Evolutionary conservation across 2,329 filamentous ascomycete species (phyloP).

Genomic region (Hypoxylon sp.): DNA sequence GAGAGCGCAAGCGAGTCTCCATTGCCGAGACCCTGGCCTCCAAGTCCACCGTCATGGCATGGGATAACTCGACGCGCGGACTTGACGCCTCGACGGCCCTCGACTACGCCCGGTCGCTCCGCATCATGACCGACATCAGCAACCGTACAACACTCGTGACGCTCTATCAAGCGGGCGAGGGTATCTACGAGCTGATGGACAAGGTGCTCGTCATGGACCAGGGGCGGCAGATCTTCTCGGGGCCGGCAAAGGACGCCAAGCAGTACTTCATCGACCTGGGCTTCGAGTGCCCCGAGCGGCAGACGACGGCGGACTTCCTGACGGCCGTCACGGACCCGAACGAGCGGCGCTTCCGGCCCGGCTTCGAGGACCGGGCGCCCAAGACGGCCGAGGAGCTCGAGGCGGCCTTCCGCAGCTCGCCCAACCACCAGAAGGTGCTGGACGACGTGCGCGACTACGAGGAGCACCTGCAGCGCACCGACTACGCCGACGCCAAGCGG

Average conservation of each 20-base stretch:
- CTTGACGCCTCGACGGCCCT: constrained; percentile 80
- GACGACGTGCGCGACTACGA: constrained; percentile 64
- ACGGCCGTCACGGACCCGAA: constrained; percentile 78
- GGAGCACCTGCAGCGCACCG: constrained; percentile 57
- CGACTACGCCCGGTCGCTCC: constrained; percentile 75
- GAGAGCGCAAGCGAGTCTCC: constrained; percentile 80
- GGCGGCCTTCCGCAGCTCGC: constrained; percentile 69
- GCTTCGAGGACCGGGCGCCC: constrained; percentile 71
- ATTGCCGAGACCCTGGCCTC: constrained; percentile 81
- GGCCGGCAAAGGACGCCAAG: constrained; percentile 66
- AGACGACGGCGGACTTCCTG: constrained; percentile 80
- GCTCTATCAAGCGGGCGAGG: constrained; percentile 54
- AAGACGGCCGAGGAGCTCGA: constrained; percentile 74
- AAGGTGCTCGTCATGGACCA: constrained; percentile 81
- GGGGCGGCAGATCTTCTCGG: constrained; percentile 70
- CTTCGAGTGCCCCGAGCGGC: constrained; percentile 63
- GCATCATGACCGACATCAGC: constrained; percentile 78
- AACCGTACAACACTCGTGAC: constrained; percentile 62
- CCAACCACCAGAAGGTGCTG: constrained; percentile 66
- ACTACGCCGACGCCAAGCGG: constrained; percentile 66
- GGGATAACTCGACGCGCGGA: constrained; percentile 84
- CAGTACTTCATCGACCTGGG: constrained; percentile 72
- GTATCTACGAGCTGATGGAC: constrained; percentile 67
- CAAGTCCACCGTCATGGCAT: constrained; percentile 76
- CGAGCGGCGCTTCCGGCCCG: constrained; percentile 72